phyloP scores from a whole-genome alignment of 441 rosid species.

The Croton laevigatus region DNA sequence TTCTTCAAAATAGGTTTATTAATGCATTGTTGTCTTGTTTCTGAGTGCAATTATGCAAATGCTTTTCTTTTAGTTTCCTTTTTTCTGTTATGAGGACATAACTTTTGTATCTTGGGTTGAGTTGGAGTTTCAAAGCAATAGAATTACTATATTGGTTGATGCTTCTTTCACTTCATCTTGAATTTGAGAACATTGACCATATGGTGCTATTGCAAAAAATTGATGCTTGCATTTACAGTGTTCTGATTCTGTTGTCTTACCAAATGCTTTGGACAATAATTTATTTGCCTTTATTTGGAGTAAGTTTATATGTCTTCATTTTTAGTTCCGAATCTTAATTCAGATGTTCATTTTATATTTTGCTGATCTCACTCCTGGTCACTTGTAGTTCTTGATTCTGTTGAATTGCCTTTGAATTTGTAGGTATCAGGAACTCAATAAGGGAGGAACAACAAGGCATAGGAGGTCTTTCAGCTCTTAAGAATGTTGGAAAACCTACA shows the following conservation, averaged over 20 bases:
- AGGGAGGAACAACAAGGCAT: slow-evolving; percentile 61
- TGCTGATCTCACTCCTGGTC: neutral
- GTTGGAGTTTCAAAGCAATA: neutral
- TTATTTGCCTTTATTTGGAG: neutral
- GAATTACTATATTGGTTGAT: neutral
- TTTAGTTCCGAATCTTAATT: neutral
- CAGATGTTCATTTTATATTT: neutral
- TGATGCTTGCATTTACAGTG: neutral
- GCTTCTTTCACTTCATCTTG: neutral
- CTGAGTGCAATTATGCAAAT: too few relatives aligned
- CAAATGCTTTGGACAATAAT: neutral
- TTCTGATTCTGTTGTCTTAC: neutral
- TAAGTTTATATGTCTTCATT: too few relatives aligned
- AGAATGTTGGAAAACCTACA: slow-evolving; percentile 60
- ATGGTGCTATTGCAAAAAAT: neutral
- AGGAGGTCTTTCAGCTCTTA: slow-evolving; percentile 61
- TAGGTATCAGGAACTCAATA: slow-evolving; percentile 55
- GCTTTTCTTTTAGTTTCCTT: too few relatives aligned
- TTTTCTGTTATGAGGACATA: neutral
- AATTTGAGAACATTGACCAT: neutral
- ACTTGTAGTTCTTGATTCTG: neutral
- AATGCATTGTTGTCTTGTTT: neutral
- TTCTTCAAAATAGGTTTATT: neutral
- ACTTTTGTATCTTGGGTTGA: neutral
- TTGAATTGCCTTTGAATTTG: slow-evolving; percentile 7